Evolutionary conservation across 768 basidiomycete species (phyloP).

Genomic region (Xerocomus spinulosus): DNA sequence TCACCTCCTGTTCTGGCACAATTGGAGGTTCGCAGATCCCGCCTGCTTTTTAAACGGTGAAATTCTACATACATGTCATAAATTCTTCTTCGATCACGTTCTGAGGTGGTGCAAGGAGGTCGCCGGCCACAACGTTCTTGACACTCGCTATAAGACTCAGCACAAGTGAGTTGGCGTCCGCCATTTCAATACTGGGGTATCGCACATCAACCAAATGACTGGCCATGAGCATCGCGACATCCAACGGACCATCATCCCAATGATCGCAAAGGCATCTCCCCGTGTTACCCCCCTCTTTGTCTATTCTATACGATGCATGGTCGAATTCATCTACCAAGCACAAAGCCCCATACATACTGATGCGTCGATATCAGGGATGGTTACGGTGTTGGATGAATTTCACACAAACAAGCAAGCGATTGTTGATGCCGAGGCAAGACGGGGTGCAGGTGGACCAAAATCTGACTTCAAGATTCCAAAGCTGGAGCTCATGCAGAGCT

Average conservation of each 20-base stretch:
- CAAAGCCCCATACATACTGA: constrained; percentile 13
- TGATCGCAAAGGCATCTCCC: neutral
- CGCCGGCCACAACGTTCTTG: neutral
- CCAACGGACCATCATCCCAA: neutral
- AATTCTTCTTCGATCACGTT: too few species aligned
- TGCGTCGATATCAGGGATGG: constrained; percentile 5
- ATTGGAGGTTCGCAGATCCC: too few species aligned
- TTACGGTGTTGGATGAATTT: constrained; percentile 6
- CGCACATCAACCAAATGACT: constrained; percentile 2
- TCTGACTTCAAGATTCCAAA: constrained; percentile 25
- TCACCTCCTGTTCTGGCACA: too few species aligned
- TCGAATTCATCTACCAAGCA: constrained; percentile 1
- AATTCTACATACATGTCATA: constrained; percentile 7
- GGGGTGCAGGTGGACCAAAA: neutral
- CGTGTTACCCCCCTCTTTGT: neutral
- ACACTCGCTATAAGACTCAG: neutral
- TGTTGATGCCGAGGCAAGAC: constrained; percentile 2
- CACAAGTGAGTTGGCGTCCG: constrained; percentile 19
- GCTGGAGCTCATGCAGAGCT: constrained; percentile 10
- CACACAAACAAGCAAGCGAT: constrained; percentile 14
- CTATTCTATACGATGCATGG: neutral
- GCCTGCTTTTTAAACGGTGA: too few species aligned
- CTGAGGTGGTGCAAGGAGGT: constrained; percentile 12
- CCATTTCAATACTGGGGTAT: constrained; percentile 38
- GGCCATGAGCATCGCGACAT: neutral